Percentiles rank a stretch among this genome's conserved stretches.
Evolutionary conservation across 768 basidiomycete genomes (phyloP).

Genomic region (Hysterangium stoloniferum): DNA sequence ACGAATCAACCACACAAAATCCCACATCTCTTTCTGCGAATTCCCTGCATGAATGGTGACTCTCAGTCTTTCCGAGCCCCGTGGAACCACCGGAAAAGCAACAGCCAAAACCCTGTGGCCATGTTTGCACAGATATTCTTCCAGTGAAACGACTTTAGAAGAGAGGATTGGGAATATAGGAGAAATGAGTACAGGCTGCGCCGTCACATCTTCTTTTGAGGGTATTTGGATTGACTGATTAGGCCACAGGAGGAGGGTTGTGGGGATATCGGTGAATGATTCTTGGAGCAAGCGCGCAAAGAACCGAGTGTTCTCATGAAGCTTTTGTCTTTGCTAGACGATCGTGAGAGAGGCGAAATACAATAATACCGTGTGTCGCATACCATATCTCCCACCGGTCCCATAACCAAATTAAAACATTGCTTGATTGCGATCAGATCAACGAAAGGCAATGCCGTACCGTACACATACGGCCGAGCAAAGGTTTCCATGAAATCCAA

Average conservation of each 20-base stretch:
- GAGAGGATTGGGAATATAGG: neutral
- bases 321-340: neutral
- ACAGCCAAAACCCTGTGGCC: constrained; percentile 10
- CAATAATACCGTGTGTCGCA: neutral
- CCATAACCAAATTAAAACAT: neutral
- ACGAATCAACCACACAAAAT: too few species aligned
- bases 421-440: neutral
- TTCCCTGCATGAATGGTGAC: constrained; percentile 35
- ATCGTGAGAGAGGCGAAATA: neutral
- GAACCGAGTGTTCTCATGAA: neutral
- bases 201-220: too few species aligned
- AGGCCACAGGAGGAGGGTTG: neutral
- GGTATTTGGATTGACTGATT: neutral
- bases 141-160: neutral
- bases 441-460: neutral
- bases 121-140: neutral
- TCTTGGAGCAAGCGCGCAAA: neutral
- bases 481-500: neutral
- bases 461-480: neutral
- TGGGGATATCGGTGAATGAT: neutral
- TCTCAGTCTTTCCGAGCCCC: constrained; percentile 32
- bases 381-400: neutral
- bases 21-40: constrained; percentile 22
- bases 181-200: too few species aligned
- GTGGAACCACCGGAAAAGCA: constrained; percentile 31